Evolutionary conservation across 2,329 filamentous ascomycete species (phyloP).

Genomic region (Zymoseptoria pseudotritici): DNA sequence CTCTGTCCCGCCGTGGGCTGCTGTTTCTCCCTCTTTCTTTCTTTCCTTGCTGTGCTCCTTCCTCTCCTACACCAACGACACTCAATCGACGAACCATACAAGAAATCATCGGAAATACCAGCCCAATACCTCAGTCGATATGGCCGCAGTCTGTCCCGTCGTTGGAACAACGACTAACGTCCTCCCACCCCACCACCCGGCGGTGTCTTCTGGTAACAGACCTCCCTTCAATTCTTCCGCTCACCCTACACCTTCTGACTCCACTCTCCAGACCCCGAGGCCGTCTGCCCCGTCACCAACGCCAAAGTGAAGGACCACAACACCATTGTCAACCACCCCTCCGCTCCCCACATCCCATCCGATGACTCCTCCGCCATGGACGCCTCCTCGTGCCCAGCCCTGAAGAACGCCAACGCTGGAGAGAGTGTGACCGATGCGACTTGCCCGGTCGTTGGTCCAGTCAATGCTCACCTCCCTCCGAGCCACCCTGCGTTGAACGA

Average conservation of each 20-base stretch:
- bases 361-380: constrained; percentile 21
- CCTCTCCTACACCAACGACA: background rate
- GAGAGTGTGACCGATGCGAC: constrained; percentile 36
- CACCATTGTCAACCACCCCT: constrained; percentile 35
- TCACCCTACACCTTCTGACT: background rate
- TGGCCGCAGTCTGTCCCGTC: constrained; percentile 22
- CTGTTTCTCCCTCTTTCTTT: background rate
- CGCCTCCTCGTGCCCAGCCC: constrained; percentile 36
- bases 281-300: constrained; percentile 39
- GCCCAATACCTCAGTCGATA: background rate
- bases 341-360: constrained; percentile 25
- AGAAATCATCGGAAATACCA: background rate
- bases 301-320: constrained; percentile 41
- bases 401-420: constrained; percentile 33
- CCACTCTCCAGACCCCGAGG: constrained; percentile 29
- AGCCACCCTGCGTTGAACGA: constrained; percentile 35
- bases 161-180: constrained; percentile 38
- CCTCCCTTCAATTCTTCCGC: too few species aligned
- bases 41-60: background rate
- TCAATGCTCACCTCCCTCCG: constrained; percentile 34
- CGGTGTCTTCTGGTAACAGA: constrained; percentile 12
- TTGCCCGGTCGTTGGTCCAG: constrained; percentile 40
- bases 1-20: background rate
- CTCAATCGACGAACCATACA: background rate
- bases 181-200: constrained; percentile 38